Evolutionary conservation across 768 basidiomycete species (phyloP).

Genomic region (Boletus eberwhitei): DNA sequence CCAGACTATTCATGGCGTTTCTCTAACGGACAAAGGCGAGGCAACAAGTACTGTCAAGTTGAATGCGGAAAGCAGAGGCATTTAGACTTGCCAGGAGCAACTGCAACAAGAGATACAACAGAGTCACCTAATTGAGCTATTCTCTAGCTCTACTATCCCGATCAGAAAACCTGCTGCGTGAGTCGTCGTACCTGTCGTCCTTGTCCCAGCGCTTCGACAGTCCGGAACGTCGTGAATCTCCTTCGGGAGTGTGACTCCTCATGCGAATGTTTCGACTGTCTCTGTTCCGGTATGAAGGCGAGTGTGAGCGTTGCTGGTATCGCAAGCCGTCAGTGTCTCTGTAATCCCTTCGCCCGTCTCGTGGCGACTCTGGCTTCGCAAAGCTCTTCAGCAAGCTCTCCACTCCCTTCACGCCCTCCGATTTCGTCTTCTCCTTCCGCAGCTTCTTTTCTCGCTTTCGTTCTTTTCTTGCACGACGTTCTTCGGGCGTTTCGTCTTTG

Average conservation of each 20-base stretch:
- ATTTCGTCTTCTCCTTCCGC: conserved; percentile 49
- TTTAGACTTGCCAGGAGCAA: background rate
- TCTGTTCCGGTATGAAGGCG: conserved; percentile 9
- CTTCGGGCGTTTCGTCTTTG: conserved; percentile 77
- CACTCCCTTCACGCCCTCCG: conserved; percentile 61
- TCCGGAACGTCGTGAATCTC: conserved; percentile 5
- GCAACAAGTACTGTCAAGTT: background rate
- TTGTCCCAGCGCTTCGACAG: background rate
- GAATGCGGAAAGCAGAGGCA: background rate
- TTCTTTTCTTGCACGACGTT: conserved; percentile 71
- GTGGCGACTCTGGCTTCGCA: conserved; percentile 22
- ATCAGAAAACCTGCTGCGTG: background rate
- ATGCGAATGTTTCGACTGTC: conserved; percentile 8
- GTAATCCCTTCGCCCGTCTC: conserved; percentile 9
- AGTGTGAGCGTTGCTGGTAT: conserved; percentile 13
- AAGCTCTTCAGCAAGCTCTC: conserved; percentile 61
- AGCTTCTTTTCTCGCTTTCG: conserved; percentile 68
- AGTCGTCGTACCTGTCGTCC: conserved; percentile 5
- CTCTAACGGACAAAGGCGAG: background rate
- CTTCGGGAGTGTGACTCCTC: conserved; percentile 20
- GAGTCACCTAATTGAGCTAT: background rate
- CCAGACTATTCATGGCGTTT: background rate
- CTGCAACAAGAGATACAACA: conserved; percentile 3
- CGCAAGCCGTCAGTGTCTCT: conserved; percentile 8
- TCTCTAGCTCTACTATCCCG: background rate